Conservation (phyloP, 805 yeast species). For the Saturnispora serradocipensis region DNA sequence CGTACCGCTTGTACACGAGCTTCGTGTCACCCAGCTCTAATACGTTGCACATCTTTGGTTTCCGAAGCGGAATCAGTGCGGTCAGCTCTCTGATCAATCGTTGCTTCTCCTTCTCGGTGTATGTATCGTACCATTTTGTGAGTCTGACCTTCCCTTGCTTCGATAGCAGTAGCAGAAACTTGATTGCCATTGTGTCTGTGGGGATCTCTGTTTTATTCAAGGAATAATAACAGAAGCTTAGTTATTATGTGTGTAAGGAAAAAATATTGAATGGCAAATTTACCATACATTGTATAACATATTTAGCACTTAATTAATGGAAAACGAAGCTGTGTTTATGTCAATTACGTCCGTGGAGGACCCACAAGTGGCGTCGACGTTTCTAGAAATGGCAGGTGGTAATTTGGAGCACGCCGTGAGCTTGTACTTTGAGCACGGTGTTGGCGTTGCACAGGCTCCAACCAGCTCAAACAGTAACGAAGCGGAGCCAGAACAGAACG, state of each 20-base stretch:
- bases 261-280: not conserved
- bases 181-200: constrained; percentile 51
- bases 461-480: constrained; percentile 9
- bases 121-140: constrained; percentile 85
- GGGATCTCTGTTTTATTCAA: not conserved
- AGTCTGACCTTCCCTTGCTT: constrained; percentile 93
- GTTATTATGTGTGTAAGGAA: not conserved
- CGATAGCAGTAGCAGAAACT: constrained; percentile 72
- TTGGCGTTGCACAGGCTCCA: constrained; percentile 18
- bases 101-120: constrained; percentile 76
- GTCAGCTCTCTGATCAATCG: constrained; percentile 80
- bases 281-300: not conserved
- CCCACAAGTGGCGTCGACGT: constrained; percentile 59
- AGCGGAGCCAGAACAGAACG: constrained; percentile 8
- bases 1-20: constrained; percentile 85
- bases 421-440: constrained; percentile 64
- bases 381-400: constrained; percentile 67
- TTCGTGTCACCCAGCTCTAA: constrained; percentile 79
- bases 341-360: constrained; percentile 76
- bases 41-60: constrained; percentile 93
- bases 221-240: no score
- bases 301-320: constrained; percentile 32
- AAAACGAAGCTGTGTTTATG: constrained; percentile 49
- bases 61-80: constrained; percentile 72
- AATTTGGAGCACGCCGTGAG: constrained; percentile 80